Conservation (phyloP, 2,329 filamentous ascomycete species). For the Fragosphaeria purpurea region DNA sequence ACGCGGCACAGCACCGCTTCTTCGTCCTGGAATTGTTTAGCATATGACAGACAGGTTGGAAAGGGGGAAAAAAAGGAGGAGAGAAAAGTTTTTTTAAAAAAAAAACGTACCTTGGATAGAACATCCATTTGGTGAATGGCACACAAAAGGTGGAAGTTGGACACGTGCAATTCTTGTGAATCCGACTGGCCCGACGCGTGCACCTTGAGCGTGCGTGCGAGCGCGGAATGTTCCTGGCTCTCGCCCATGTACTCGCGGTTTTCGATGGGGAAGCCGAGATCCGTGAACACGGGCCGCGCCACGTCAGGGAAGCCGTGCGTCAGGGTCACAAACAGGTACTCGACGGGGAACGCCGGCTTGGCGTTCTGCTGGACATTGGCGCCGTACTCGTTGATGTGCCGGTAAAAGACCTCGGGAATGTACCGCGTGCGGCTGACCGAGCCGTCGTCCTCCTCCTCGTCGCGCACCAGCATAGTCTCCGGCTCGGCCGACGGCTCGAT, state of each 20-base stretch:
- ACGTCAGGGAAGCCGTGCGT: slow-evolving; percentile 90
- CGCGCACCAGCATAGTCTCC: slow-evolving; percentile 84
- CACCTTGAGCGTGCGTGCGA: slow-evolving; percentile 59
- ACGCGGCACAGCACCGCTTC: slow-evolving; percentile 76
- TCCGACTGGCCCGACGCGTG: slow-evolving; percentile 28
- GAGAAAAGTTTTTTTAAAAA: too few species aligned
- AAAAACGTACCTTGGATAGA: slow-evolving; percentile 63
- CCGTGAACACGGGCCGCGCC: slow-evolving; percentile 65
- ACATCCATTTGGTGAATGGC: slow-evolving; percentile 75
- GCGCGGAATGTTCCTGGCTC: slow-evolving; percentile 64
- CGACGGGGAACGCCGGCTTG: slow-evolving; percentile 90
- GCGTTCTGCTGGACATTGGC: slow-evolving; percentile 95
- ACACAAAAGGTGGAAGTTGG: slow-evolving; percentile 89
- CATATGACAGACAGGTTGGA: too few species aligned
- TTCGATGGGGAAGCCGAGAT: slow-evolving; percentile 76
- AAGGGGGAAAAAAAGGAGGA: slow-evolving; percentile 5
- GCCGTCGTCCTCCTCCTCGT: slow-evolving; percentile 76
- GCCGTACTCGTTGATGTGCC: slow-evolving; percentile 90
- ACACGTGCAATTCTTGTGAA: slow-evolving; percentile 58
- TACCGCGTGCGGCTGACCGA: slow-evolving; percentile 64
- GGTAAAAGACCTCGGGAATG: slow-evolving; percentile 95
- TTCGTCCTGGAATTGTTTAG: slow-evolving; percentile 58
- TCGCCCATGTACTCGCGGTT: slow-evolving; percentile 83
- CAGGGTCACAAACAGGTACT: slow-evolving; percentile 90
- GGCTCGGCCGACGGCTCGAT: slow-evolving; percentile 93